Base-by-base conservation (phyloP, 1,284 basidiomycete species). In the Neonothopanus nambi region DNA sequence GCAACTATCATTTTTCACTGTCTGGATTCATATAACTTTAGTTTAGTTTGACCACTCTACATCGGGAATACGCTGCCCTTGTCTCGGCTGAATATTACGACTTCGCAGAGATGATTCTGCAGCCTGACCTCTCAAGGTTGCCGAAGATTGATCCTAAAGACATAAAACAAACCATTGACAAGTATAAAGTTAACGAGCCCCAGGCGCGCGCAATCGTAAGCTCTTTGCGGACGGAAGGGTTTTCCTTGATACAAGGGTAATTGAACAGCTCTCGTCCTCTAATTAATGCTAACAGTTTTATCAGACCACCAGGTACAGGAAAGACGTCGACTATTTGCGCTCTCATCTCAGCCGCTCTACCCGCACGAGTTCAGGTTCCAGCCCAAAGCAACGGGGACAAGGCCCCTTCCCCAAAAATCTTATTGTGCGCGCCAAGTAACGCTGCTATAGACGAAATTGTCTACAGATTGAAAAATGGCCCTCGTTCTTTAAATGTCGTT, bases 321-420 rank as follows among this genome's bases (percentile, higher is more conserved):
- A 99, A 99, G 73, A 99, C 97, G 9, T 98, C 94, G 47, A 99
- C 97, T 0, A 99, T 99, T 59, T 93, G 94, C 63, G 94, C 93
- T 17, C 78, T 99, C n/a, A 89, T 98, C 2, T 88, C 93, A 37
- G 84, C 88, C 6, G 95, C 91, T 65, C 70, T 96, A 36, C 81
- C 87, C 1, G 80, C 75, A 45, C 82, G 89, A 4, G 70, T 77
- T 9, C 74, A 72, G 23, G 69, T 78, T 3, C 64, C 75, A 26
- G 81, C 78, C 20, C 75, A 72, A 23, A 64, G 65, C 30, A 63
- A 72, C 33, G 44, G 73, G 0, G 77, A 82, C 41, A 81, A 80
- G 58, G 72, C 72, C n/a, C 66, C 77, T 2, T 70, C 77, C 2
- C 73, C 84, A 55, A 97, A 97, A 68, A 77, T 99, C 42, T 80